Percentiles rank a stretch among this genome's conserved stretches.
Evolutionary conservation across 176 grass and related monocot species (phyloP).

Genomic region (Aegilops sharonensis): DNA sequence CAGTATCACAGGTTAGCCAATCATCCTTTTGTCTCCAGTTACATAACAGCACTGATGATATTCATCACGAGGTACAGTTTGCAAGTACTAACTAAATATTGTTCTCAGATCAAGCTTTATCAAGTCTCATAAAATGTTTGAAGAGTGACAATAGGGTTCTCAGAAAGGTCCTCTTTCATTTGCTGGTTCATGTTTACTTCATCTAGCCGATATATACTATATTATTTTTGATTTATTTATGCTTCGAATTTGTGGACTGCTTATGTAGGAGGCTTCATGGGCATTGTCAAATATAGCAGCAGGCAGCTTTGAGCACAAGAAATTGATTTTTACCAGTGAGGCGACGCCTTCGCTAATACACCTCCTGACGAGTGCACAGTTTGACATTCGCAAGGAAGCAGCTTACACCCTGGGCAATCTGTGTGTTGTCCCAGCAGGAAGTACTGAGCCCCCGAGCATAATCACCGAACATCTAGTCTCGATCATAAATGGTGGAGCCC

Average conservation of each 20-base stretch:
- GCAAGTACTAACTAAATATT: constrained; percentile 38
- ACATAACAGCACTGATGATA: constrained; percentile 8
- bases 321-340: constrained; percentile 73
- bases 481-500: constrained; percentile 66
- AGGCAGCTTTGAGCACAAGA: constrained; percentile 81
- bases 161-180: constrained; percentile 65
- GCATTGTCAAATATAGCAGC: constrained; percentile 88
- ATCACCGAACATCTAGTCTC: constrained; percentile 53
- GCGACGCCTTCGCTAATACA: constrained; percentile 57
- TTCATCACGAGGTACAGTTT: not conserved
- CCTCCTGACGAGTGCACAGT: constrained; percentile 58
- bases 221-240: constrained; percentile 28
- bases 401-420: constrained; percentile 87
- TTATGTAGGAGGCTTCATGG: constrained; percentile 83
- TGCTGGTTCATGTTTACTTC: constrained; percentile 19
- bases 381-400: constrained; percentile 86
- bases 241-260: constrained; percentile 1
- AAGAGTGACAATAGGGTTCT: constrained; percentile 89
- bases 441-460: constrained; percentile 49
- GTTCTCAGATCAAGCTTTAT: constrained; percentile 67
- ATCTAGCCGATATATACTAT: not conserved
- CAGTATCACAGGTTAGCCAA: constrained; percentile 63
- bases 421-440: constrained; percentile 67
- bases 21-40: constrained; percentile 12
- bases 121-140: constrained; percentile 88